These are phyloP conservation scores for Alternaria sp. DNA, from an alignment of 2,329 filamentous ascomycete genomes.

Conservation along the genomic window DNA sequence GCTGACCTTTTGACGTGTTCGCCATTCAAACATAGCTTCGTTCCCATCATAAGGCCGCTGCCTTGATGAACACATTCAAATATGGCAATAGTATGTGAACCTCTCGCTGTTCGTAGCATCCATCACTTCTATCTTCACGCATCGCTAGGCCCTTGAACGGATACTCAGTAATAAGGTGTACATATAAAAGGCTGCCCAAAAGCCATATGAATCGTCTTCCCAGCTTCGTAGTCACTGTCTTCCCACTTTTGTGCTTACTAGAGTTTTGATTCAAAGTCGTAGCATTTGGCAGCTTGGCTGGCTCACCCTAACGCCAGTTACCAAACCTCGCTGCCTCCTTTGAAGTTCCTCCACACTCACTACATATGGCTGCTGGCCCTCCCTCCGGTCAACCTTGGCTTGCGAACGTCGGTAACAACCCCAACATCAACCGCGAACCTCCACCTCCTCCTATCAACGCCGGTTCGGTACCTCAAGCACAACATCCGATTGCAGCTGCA, in stretches of 20 bases:
- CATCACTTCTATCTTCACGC: conserved; percentile 27
- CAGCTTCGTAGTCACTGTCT: background rate
- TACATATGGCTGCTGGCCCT: conserved; percentile 39
- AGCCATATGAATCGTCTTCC: background rate
- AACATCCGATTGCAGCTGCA: conserved; percentile 8
- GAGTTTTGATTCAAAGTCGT: background rate
- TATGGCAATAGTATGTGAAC: conserved; percentile 4
- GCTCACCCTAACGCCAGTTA: background rate
- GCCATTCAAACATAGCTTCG: conserved; percentile 12
- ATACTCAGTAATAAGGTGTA: background rate
- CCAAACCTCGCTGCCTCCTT: background rate
- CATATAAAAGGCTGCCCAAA: conserved; percentile 7
- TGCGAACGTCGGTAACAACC: conserved; percentile 45
- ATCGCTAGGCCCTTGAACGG: conserved; percentile 7
- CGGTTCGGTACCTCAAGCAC: conserved; percentile 17
- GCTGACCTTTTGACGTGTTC: conserved; percentile 13
- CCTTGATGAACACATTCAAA: background rate
- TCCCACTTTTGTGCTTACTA: background rate
- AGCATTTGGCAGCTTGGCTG: background rate
- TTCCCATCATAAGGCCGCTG: background rate
- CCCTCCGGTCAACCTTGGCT: conserved; percentile 39
- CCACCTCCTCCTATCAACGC: conserved; percentile 39
- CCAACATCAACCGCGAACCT: conserved; percentile 46
- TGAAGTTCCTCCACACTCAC: background rate
- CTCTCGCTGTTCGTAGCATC: conserved; percentile 14